phyloP scores from a whole-genome alignment of 768 basidiomycete species.

The Coprinopsis cinerea region DNA sequence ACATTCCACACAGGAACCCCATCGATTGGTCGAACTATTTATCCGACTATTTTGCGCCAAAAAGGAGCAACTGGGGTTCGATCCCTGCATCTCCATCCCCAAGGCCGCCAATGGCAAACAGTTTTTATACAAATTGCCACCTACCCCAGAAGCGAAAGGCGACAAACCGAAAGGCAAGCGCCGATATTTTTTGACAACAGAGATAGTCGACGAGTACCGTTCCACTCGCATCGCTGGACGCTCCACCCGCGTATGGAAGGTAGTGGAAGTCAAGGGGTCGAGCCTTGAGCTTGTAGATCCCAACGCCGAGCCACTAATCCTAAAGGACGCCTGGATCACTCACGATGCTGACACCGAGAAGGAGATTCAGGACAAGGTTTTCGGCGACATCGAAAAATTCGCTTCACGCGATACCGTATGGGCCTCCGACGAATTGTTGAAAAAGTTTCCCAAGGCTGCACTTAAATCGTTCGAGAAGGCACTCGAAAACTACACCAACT shows the following conservation, averaged over 20 bases:
- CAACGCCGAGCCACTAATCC: background rate
- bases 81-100: background rate
- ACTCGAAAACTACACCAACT: background rate
- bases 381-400: background rate
- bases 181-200: background rate
- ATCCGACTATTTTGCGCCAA: background rate
- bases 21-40: background rate
- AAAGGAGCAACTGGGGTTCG: background rate
- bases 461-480: background rate
- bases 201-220: background rate
- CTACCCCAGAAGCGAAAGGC: background rate
- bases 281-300: too few species aligned
- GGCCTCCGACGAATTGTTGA: background rate
- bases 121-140: too few species aligned
- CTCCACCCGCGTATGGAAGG: background rate
- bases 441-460: background rate
- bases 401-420: background rate
- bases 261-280: background rate
- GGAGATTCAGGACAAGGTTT: background rate
- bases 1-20: background rate
- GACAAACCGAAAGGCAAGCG: background rate
- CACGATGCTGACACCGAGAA: background rate
- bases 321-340: background rate
- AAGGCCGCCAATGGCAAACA: too few species aligned
- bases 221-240: slow-evolving; percentile 6